These are phyloP conservation scores for Podaxis mareebaensis DNA, from an alignment of 768 basidiomycete genomes.

Conservation along the genomic window DNA sequence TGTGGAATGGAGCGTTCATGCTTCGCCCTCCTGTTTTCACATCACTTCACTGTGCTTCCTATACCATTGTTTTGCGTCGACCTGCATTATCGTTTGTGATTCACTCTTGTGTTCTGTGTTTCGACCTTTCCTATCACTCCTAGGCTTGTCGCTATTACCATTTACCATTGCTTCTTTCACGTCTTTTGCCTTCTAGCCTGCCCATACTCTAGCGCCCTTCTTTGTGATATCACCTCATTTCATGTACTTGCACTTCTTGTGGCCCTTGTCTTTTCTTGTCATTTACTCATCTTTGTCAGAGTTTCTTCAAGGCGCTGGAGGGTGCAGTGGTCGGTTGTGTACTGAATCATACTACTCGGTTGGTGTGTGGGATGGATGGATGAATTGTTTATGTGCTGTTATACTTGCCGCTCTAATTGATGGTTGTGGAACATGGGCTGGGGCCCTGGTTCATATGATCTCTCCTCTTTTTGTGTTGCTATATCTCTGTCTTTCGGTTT, in stretches of 20 bases:
- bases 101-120: not conserved
- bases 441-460: too few species aligned
- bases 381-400: too few species aligned
- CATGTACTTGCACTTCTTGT: not conserved
- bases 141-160: too few species aligned
- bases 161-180: not conserved
- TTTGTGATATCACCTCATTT: not conserved
- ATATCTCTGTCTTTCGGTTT: not conserved
- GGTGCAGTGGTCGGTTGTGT: too few species aligned
- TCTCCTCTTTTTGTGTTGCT: too few species aligned
- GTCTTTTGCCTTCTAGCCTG: not conserved
- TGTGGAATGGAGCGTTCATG: not conserved
- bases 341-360: too few species aligned
- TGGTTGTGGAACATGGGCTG: too few species aligned
- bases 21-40: not conserved
- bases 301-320: too few species aligned
- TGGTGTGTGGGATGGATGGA: too few species aligned
- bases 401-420: too few species aligned
- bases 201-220: not conserved
- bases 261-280: not conserved
- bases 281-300: not conserved
- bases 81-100: not conserved
- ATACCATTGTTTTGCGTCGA: not conserved
- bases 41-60: not conserved
- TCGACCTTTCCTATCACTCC: too few species aligned